Base-by-base conservation (phyloP, 2,329 filamentous ascomycete species). In the Pseudogymnoascus sp. region DNA sequence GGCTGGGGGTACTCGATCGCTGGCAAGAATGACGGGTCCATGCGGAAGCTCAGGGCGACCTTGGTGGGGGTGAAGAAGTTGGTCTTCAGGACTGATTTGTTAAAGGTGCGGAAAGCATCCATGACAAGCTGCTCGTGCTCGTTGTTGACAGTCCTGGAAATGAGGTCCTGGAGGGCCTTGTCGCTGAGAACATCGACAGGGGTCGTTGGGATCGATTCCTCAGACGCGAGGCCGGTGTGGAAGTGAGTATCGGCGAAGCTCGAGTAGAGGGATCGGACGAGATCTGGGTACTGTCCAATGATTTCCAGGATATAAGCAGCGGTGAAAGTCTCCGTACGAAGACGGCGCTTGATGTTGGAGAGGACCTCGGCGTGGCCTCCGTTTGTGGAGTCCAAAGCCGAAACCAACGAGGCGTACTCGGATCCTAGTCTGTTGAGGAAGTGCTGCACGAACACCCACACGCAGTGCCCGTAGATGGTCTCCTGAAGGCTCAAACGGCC, bases 81-180 rank as follows among this genome's bases (percentile, higher is more conserved):
- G 69, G 94, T 99, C 84, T 97, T 99, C 68, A 97, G 82, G 52
- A 97, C 87, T 55, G 90, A 86, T 63, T 85, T 87, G 80, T 99
- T 99, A 85, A 99, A 99, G 66, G 94, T 87, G 62, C 91, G 87
- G 84, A 99, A 97, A 14, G 92, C 91, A 43, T 87, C 91, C 91
- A 99, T 95, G 69, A 99, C 94, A 87, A 97, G 95, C 73, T 93
- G 89, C 72, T 99, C 92, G 76, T 99, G 92, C 78, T 99, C 93
- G 72, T 96, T 97, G 64, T 82, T 83, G 16, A 91, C 88, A n/a
- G 88, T 89, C 72, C 85, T 88, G 65, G 88, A 83, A 72, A 96
- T 94, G 68, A 88, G 80, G 60, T 89, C 85, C 75, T 90, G 87
- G 39, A 96, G 81, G 71, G 85, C 83, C 19, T 79, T 80, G 67